A percentile compares a stretch with the other conserved stretches of the same genome.
Conservation (phyloP, 2,329 filamentous ascomycete species). For the Claviceps maximensis region DNA sequence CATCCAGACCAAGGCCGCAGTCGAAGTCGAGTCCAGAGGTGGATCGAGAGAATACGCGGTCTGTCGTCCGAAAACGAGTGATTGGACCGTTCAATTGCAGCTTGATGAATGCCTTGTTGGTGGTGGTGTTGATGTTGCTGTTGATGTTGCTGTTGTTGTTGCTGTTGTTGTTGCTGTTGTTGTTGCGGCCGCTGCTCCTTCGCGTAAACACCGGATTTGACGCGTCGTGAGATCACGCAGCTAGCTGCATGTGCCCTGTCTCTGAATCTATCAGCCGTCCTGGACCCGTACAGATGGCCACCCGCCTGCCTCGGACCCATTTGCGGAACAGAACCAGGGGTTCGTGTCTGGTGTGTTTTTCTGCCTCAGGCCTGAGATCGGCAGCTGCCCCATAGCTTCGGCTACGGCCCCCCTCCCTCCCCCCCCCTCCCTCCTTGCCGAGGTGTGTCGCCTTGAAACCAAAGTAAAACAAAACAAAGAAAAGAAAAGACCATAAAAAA, state of each 20-base stretch:
- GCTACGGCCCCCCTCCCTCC: neutral
- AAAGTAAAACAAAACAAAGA: neutral
- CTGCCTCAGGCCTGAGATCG: slow-evolving; percentile 3
- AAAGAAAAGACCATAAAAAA: neutral
- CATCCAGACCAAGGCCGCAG: slow-evolving; percentile 7
- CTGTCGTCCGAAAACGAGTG: slow-evolving; percentile 8
- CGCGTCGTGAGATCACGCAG: neutral
- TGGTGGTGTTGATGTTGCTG: slow-evolving; percentile 9
- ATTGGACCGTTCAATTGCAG: slow-evolving; percentile 8
- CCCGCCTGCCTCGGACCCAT: neutral
- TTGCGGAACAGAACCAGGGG: neutral
- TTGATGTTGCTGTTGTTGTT: slow-evolving; percentile 14
- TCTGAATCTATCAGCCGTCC: neutral
- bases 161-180: slow-evolving; percentile 14
- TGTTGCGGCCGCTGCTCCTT: neutral
- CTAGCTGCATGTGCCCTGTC: neutral
- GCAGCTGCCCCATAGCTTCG: neutral
- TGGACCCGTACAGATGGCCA: neutral
- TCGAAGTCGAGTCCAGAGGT: neutral
- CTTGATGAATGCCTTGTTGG: slow-evolving; percentile 13
- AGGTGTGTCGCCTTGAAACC: neutral
- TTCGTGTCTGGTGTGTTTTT: slow-evolving; percentile 3
- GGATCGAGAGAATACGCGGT: slow-evolving; percentile 7
- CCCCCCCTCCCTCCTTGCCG: neutral
- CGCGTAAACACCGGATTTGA: slow-evolving; percentile 16